Conservation (phyloP, 139 green algal genomes). For the Coelastrella sp. region DNA sequence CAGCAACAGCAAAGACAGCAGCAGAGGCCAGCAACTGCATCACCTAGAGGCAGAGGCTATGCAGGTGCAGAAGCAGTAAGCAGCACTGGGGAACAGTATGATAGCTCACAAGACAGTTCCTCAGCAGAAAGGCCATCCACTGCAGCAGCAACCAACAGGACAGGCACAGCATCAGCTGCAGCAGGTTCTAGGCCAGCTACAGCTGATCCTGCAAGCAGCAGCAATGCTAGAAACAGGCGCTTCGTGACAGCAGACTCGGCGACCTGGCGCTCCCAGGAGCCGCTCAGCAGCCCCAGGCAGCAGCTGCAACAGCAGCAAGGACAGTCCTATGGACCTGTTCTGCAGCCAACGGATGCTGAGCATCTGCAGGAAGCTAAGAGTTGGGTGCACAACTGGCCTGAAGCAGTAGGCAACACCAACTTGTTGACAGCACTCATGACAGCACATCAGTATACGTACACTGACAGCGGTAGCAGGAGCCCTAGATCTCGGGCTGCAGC, state of each 20-base stretch:
- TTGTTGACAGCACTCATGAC: constrained; percentile 51
- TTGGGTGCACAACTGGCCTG: constrained; percentile 79
- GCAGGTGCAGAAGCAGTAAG: no score
- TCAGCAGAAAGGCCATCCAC: constrained; percentile 1
- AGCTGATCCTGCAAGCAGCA: background rate
- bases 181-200: background rate
- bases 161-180: background rate
- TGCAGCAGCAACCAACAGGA: constrained; percentile 11
- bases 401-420: constrained; percentile 63
- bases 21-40: constrained; percentile 25
- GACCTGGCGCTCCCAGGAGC: no score
- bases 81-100: no score
- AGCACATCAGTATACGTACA: constrained; percentile 16
- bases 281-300: no score
- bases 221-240: background rate
- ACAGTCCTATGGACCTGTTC: background rate
- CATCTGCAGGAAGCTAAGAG: constrained; percentile 62
- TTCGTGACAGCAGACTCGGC: background rate
- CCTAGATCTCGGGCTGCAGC: background rate
- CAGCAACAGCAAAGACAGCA: constrained; percentile 3
- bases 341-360: constrained; percentile 63
- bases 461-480: background rate
- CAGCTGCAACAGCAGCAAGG: background rate
- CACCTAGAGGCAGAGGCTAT: no score
- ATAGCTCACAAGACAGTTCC: no score